Percentiles rank a stretch among this genome's conserved stretches.
Conservation (phyloP, 495 filamentous ascomycete species). For the Penicillium turbatum region DNA sequence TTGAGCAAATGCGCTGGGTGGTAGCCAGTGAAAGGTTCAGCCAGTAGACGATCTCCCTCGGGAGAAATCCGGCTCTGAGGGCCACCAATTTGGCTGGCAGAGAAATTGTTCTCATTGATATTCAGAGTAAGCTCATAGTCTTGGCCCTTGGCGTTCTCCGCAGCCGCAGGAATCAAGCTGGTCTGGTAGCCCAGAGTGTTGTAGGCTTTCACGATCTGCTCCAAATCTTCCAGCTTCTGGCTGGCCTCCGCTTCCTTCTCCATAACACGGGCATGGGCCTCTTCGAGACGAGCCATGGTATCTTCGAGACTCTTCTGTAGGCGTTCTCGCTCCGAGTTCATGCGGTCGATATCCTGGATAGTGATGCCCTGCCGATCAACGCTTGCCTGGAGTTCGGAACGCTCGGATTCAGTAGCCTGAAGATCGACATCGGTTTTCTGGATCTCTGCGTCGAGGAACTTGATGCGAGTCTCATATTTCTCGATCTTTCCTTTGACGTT, state of each 20-base stretch:
- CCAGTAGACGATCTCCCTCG: slow-evolving; percentile 64
- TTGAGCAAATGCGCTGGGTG: slow-evolving; percentile 83
- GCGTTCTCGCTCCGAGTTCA: slow-evolving; percentile 91
- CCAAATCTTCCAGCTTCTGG: slow-evolving; percentile 80
- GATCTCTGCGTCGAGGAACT: slow-evolving; percentile 73
- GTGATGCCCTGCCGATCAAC: slow-evolving; percentile 92
- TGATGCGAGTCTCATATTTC: slow-evolving; percentile 72
- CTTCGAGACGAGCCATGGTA: slow-evolving; percentile 68
- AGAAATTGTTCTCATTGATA: slow-evolving; percentile 72
- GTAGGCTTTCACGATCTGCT: slow-evolving; percentile 79
- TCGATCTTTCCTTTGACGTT: slow-evolving; percentile 73
- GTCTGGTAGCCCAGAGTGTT: slow-evolving; percentile 92
- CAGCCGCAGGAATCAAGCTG: slow-evolving; percentile 78
- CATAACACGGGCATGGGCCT: slow-evolving; percentile 71
- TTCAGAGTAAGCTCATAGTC: slow-evolving; percentile 79
- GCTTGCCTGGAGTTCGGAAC: slow-evolving; percentile 68
- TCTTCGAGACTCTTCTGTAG: slow-evolving; percentile 79
- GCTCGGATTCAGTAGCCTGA: slow-evolving; percentile 73
- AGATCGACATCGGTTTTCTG: slow-evolving; percentile 73
- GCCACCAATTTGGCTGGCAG: slow-evolving; percentile 63
- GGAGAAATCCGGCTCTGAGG: slow-evolving; percentile 46
- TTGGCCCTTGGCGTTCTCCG: slow-evolving; percentile 76
- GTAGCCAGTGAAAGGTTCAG: slow-evolving; percentile 78
- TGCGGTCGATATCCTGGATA: slow-evolving; percentile 95
- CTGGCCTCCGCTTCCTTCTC: slow-evolving; percentile 83